phyloP scores from a whole-genome alignment of 768 basidiomycete genomes.

The Lentinula guzmanii region DNA sequence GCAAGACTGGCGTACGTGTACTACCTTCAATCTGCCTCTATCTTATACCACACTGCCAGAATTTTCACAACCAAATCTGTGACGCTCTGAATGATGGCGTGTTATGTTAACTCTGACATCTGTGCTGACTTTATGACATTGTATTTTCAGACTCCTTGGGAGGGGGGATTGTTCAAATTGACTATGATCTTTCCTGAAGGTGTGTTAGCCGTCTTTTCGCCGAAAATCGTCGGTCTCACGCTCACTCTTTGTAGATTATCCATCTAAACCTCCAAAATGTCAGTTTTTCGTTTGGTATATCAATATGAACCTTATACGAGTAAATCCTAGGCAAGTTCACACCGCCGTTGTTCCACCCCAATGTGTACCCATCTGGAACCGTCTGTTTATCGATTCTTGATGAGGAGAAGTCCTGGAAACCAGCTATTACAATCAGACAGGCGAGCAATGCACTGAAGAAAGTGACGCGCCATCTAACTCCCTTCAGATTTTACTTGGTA shows the following conservation, averaged over 20 bases:
- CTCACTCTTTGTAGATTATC: slow-evolving; percentile 60
- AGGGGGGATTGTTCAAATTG: slow-evolving; percentile 91
- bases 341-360: slow-evolving; percentile 94
- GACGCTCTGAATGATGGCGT: slow-evolving; percentile 7
- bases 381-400: slow-evolving; percentile 97
- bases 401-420: slow-evolving; percentile 99
- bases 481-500: slow-evolving; percentile 82
- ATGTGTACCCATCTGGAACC: slow-evolving; percentile 98
- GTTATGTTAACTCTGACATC: slow-evolving; percentile 8
- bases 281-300: slow-evolving; percentile 15
- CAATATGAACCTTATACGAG: not conserved
- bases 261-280: slow-evolving; percentile 96
- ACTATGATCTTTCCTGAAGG: slow-evolving; percentile 97
- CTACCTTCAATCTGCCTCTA: not conserved
- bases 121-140: slow-evolving; percentile 6
- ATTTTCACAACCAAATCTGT: not conserved
- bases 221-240: too few relatives aligned
- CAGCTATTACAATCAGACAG: slow-evolving; percentile 98
- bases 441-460: slow-evolving; percentile 28
- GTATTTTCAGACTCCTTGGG: slow-evolving; percentile 82
- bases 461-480: not conserved
- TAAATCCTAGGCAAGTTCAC: slow-evolving; percentile 80
- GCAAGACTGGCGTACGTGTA: slow-evolving; percentile 75
- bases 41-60: slow-evolving; percentile 7
- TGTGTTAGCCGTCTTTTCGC: slow-evolving; percentile 17